phyloP scores from a whole-genome alignment of 352 stramenopile genomes.

The Pythium brachiatum region DNA sequence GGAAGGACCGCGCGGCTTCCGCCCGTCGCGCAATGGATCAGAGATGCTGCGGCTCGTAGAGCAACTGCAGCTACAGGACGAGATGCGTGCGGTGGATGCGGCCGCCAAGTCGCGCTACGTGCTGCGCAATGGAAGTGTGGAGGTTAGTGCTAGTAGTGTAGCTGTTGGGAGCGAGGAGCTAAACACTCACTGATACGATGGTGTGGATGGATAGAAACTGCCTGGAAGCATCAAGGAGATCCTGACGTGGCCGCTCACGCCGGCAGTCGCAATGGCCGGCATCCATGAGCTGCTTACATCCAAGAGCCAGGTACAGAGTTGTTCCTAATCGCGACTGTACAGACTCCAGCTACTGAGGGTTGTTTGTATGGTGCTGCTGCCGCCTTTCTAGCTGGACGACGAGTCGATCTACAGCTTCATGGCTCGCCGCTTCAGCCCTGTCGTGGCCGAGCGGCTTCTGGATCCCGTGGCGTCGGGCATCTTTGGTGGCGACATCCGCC shows the following conservation, averaged over 20 bases:
- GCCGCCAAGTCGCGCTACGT: conserved; percentile 73
- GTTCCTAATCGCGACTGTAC: neutral
- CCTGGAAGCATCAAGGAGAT: conserved; percentile 52
- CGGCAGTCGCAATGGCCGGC: conserved; percentile 50
- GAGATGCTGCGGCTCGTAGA: conserved; percentile 85
- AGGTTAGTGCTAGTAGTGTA: conserved; percentile 42
- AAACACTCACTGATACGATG: too few relatives aligned
- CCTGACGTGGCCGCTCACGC: conserved; percentile 60
- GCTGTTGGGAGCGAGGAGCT: neutral
- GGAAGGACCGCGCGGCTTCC: conserved; percentile 78
- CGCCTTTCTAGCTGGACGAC: conserved; percentile 36
- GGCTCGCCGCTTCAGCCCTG: conserved; percentile 63
- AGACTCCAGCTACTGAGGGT: too few relatives aligned
- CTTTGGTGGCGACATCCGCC: conserved; percentile 80
- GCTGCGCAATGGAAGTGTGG: conserved; percentile 60
- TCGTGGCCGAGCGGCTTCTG: conserved; percentile 75
- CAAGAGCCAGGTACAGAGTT: conserved; percentile 22
- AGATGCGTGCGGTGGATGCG: conserved; percentile 65
- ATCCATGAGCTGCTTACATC: conserved; percentile 64
- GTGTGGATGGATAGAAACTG: conserved; percentile 49
- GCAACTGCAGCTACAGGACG: conserved; percentile 57
- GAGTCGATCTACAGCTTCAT: conserved; percentile 86
- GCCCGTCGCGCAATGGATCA: conserved; percentile 77
- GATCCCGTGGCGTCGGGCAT: conserved; percentile 84
- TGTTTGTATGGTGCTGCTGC: neutral